Conservation (phyloP, 495 filamentous ascomycete genomes). For the Rostrohypoxylon terebratum region DNA sequence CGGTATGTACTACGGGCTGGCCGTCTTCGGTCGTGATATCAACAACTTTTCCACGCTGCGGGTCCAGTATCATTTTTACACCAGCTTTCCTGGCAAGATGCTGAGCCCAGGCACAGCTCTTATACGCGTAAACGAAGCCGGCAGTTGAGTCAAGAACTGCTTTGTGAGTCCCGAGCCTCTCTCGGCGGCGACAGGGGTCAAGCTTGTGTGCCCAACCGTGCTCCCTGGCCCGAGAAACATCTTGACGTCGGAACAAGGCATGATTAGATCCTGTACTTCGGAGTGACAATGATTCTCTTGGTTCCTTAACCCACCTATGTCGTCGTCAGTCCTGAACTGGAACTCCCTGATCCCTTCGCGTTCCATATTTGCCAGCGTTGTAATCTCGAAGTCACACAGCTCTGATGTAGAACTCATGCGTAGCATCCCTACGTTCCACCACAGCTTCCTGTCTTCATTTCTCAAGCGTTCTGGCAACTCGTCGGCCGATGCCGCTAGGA, state of each 20-base stretch:
- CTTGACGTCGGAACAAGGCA: slow-evolving; percentile 11
- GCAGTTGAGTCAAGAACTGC: slow-evolving; percentile 56
- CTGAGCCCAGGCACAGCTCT: slow-evolving; percentile 57
- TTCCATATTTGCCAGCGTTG: slow-evolving; percentile 51
- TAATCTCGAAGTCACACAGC: slow-evolving; percentile 50
- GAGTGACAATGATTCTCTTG: background rate
- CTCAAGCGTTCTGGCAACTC: slow-evolving; percentile 52
- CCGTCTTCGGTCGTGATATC: slow-evolving; percentile 21
- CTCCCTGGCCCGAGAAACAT: slow-evolving; percentile 43
- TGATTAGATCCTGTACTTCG: background rate
- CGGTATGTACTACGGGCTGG: slow-evolving; percentile 48
- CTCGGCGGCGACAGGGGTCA: slow-evolving; percentile 42
- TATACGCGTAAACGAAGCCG: slow-evolving; percentile 57
- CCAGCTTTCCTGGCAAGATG: slow-evolving; percentile 52
- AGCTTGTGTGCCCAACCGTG: slow-evolving; percentile 50
- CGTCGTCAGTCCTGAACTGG: slow-evolving; percentile 49
- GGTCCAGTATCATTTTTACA: slow-evolving; percentile 52
- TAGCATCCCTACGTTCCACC: slow-evolving; percentile 51
- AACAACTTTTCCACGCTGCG: slow-evolving; percentile 44
- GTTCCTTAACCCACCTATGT: slow-evolving; percentile 40
- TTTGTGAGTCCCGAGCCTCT: slow-evolving; percentile 44
- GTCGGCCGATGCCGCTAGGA: slow-evolving; percentile 36
- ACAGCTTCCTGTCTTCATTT: slow-evolving; percentile 46
- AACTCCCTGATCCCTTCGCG: slow-evolving; percentile 48
- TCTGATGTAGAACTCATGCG: slow-evolving; percentile 45